phyloP scores from a whole-genome alignment of 2,329 filamentous ascomycete genomes.

The Talaromyces sp. region DNA sequence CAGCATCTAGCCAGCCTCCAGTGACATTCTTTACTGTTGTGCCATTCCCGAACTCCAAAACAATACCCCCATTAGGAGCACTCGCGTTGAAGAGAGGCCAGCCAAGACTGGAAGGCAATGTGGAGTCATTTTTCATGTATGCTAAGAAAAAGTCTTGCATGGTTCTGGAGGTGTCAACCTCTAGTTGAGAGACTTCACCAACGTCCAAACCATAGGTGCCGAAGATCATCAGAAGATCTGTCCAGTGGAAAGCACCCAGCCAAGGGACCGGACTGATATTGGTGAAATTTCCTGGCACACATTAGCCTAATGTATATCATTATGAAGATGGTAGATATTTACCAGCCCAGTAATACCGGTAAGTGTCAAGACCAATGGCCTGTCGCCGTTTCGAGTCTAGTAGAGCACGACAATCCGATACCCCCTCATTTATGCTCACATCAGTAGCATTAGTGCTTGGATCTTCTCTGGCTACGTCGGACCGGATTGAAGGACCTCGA shows the following conservation, averaged over 20 bases:
- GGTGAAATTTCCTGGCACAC: slow-evolving; percentile 35
- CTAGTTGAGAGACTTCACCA: slow-evolving; percentile 15
- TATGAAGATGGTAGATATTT: not conserved
- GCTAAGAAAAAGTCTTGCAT: slow-evolving; percentile 32
- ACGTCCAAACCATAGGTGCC: slow-evolving; percentile 20
- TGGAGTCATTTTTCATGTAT: slow-evolving; percentile 23
- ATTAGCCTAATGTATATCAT: no score
- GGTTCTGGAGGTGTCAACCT: slow-evolving; percentile 18
- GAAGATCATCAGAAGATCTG: slow-evolving; percentile 28
- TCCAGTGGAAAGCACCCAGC: slow-evolving; percentile 49
- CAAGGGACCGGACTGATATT: slow-evolving; percentile 45
- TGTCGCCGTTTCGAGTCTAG: slow-evolving; percentile 8
- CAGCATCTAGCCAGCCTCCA: slow-evolving; percentile 8
- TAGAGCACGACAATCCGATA: slow-evolving; percentile 10
- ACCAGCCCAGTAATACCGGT: slow-evolving; percentile 46
- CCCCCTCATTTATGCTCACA: slow-evolving; percentile 9
- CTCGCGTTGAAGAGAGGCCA: slow-evolving; percentile 26
- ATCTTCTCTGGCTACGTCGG: slow-evolving; percentile 15
- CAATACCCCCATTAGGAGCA: slow-evolving; percentile 11
- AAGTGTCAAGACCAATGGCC: slow-evolving; percentile 31
- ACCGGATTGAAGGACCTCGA: slow-evolving; percentile 21
- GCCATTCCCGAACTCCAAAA: slow-evolving; percentile 12
- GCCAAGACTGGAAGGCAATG: not conserved
- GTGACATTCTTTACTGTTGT: slow-evolving; percentile 3
- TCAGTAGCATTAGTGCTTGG: slow-evolving; percentile 20